phyloP scores from a whole-genome alignment of 495 filamentous ascomycete species.

The Copromyces sp. region DNA sequence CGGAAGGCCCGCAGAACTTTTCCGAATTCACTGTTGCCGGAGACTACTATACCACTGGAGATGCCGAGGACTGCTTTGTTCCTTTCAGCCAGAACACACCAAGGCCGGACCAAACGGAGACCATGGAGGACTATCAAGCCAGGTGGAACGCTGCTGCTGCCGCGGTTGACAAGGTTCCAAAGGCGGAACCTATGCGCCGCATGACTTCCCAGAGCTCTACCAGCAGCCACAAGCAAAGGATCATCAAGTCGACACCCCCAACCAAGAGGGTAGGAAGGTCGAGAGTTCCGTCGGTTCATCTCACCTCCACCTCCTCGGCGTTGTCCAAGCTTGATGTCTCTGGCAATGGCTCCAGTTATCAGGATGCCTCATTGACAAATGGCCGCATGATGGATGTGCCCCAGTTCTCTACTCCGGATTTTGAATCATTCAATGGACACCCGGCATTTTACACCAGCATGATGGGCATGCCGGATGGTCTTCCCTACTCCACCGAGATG shows the following conservation, averaged over 20 bases:
- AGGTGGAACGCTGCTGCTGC: constrained; percentile 30
- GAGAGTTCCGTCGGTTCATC: constrained; percentile 30
- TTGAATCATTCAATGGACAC: constrained; percentile 30
- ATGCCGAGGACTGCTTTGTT: constrained; percentile 38
- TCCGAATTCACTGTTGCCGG: constrained; percentile 26
- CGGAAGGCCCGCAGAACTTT: constrained; percentile 45
- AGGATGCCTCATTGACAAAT: constrained; percentile 18
- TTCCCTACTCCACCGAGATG: constrained; percentile 29
- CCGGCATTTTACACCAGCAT: constrained; percentile 29
- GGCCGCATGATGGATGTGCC: constrained; percentile 35
- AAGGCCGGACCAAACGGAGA: constrained; percentile 36
- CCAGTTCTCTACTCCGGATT: constrained; percentile 36
- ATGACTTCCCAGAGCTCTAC: constrained; percentile 37
- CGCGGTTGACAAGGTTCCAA: constrained; percentile 24
- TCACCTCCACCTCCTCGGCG: constrained; percentile 32
- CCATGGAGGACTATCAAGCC: constrained; percentile 35
- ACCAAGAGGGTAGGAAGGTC: constrained; percentile 31
- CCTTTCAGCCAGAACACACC: constrained; percentile 40
- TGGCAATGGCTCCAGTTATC: constrained; percentile 33
- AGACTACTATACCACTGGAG: constrained; percentile 27
- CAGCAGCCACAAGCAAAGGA: constrained; percentile 38
- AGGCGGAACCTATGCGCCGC: constrained; percentile 39
- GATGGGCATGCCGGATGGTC: constrained; percentile 32
- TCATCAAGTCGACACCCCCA: constrained; percentile 27
- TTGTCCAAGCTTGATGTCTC: constrained; percentile 40